These are phyloP conservation scores for Wickerhamiella spandovensis DNA, from an alignment of 805 yeast genomes.

Conservation along the genomic window DNA sequence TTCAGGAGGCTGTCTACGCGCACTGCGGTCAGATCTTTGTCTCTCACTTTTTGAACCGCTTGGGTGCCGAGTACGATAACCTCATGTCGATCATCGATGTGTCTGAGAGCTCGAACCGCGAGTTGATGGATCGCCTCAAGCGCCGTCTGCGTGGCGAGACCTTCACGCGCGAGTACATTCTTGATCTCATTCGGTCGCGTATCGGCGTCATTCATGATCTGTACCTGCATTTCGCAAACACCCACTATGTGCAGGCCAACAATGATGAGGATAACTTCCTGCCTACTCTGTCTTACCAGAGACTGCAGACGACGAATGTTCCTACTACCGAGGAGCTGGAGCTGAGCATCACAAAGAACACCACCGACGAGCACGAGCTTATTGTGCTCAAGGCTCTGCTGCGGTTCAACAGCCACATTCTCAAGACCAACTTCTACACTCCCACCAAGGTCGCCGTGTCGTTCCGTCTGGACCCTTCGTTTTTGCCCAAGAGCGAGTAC, in stretches of 20 bases:
- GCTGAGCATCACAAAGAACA: conserved; percentile 39
- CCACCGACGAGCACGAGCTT: conserved; percentile 66
- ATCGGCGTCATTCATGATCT: conserved; percentile 63
- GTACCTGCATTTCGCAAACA: conserved; percentile 83
- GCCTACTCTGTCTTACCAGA: conserved; percentile 72
- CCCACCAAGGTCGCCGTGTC: conserved; percentile 92
- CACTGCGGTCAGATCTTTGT: conserved; percentile 88
- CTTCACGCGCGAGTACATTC: conserved; percentile 72
- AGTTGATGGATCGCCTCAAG: conserved; percentile 65
- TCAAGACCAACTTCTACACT: conserved; percentile 88
- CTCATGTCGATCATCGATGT: conserved; percentile 52
- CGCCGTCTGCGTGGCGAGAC: conserved; percentile 88
- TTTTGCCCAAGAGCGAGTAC: conserved; percentile 75
- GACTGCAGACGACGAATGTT: conserved; percentile 30
- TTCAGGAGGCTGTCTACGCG: conserved; percentile 90
- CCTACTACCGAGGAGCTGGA: conserved; percentile 51
- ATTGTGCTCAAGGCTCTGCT: conserved; percentile 71
- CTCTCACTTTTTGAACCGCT: conserved; percentile 84
- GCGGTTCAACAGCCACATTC: conserved; percentile 70
- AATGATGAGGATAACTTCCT: conserved; percentile 23
- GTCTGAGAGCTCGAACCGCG: conserved; percentile 52
- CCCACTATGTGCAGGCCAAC: conserved; percentile 58
- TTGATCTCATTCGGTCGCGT: conserved; percentile 59
- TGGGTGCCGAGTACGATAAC: conserved; percentile 78
- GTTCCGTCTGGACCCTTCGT: conserved; percentile 76